phyloP scores from a whole-genome alignment of 2,329 filamentous ascomycete genomes.

The Pseudopyricularia javanii region DNA sequence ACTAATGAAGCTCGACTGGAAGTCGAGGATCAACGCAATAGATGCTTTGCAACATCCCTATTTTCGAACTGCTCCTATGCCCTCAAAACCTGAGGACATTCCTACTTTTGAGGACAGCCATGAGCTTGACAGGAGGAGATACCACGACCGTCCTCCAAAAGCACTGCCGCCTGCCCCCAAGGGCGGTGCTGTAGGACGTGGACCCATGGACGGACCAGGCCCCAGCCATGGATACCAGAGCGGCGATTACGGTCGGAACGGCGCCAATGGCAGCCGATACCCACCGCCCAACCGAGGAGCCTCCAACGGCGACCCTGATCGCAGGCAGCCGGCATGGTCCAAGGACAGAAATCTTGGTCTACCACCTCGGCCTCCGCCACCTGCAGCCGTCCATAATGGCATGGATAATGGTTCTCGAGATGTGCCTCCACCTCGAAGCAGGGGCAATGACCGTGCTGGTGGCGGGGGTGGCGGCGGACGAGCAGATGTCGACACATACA shows the following conservation, averaged over 20 bases:
- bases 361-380: conserved; percentile 37
- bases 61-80: conserved; percentile 68
- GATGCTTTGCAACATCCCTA: conserved; percentile 90
- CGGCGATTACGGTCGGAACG: conserved; percentile 38
- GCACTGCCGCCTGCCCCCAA: conserved; percentile 82
- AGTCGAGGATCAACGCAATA: conserved; percentile 77
- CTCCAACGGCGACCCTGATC: conserved; percentile 11
- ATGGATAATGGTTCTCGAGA: conserved; percentile 19
- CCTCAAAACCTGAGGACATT: conserved; percentile 74
- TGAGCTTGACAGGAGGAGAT: conserved; percentile 87
- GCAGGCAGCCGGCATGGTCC: conserved; percentile 39
- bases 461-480: conserved; percentile 10
- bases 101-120: conserved; percentile 89
- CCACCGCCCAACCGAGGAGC: conserved; percentile 25
- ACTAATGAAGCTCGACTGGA: conserved; percentile 81
- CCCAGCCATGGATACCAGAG: conserved; percentile 38
- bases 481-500: conserved; percentile 33
- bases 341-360: conserved; percentile 32
- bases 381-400: conserved; percentile 23
- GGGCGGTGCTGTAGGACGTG: conserved; percentile 76
- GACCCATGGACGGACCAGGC: conserved; percentile 33
- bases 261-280: conserved; percentile 32
- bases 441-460: conserved; percentile 13
- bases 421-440: conserved; percentile 11
- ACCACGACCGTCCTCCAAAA: conserved; percentile 65